phyloP scores from a whole-genome alignment of 169 alveolate species.

The Eimeria praecox region DNA sequence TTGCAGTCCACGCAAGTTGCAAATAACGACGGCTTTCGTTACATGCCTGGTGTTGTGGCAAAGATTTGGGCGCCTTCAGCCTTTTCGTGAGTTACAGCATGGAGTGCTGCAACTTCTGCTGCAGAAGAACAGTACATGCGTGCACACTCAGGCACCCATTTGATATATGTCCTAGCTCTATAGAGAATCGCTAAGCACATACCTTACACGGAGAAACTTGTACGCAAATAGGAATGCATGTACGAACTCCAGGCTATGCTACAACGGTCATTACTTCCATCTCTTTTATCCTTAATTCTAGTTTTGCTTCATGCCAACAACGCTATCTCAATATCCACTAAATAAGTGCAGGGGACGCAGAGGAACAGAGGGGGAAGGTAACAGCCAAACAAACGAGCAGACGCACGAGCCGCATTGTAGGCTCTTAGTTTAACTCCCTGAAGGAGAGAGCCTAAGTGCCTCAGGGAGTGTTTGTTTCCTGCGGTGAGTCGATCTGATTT shows the following conservation, averaged over 20 bases:
- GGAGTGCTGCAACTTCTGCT: background rate
- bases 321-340: background rate
- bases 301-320: background rate
- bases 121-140: background rate
- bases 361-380: no score
- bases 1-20: no score
- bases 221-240: no score
- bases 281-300: background rate
- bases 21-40: background rate
- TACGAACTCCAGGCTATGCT: no score
- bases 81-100: background rate
- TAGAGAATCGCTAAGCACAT: background rate
- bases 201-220: background rate
- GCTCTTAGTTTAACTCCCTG: no score
- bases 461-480: no score
- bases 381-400: no score
- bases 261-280: background rate
- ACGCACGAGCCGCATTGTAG: no score
- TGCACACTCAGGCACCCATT: background rate
- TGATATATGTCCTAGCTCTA: no score
- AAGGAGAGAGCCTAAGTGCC: no score
- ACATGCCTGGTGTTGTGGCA: background rate
- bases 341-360: background rate
- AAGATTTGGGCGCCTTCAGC: background rate
- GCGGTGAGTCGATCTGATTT: no score